Evolutionary conservation across 106 monocot genomes (phyloP), one percentile per base, ranked within the genome.

Genomic region (Allium sativum): DNA sequence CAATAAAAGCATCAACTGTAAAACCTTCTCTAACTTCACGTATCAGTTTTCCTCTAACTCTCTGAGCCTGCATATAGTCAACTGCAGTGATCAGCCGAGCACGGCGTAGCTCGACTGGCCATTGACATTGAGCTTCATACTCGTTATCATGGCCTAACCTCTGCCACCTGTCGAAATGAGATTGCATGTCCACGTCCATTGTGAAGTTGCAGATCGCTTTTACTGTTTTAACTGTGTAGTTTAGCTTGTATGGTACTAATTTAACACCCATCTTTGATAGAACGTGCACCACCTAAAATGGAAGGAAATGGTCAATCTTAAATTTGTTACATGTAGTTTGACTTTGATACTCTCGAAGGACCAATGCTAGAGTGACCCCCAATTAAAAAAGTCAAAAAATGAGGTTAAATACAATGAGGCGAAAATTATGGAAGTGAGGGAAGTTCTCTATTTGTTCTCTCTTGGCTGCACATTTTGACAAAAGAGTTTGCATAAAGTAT

Each of bases 41-140:
- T 48, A 93, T 83, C 55, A 93, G 54, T 60, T 74, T 93, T 4
- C 93, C 89, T 43, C 93, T 70, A 1, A 71, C 83, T 56, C 93
- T 82, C 57, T 93, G 93, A 20, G 93, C 80, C 83, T 94, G 94
- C 51, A 94, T 12, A 74, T 94, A 94, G 53, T 94, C 94, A 9
- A 94, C 94, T 58, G 94, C 94, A 11, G 94, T 83, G 47, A 94
- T 61, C 60, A 94, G 52, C 7, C 89, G 70, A 21, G 94, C 94
- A 65, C 94, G 86, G 3, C 94, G 85, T 6, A 94, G 80, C 63
- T 94, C 94, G 18, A 90, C 81, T 0, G 94, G 94, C 94, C 94
- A 94, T 58, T 89, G 90, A 65, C 90, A 86, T 76, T 89, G 89
- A n/a, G 86, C 94, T 79, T 94, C 94, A 53, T 79, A 94, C 7